phyloP scores from a whole-genome alignment of 1,139 yeast species.

The Taiozyma onychis region DNA sequence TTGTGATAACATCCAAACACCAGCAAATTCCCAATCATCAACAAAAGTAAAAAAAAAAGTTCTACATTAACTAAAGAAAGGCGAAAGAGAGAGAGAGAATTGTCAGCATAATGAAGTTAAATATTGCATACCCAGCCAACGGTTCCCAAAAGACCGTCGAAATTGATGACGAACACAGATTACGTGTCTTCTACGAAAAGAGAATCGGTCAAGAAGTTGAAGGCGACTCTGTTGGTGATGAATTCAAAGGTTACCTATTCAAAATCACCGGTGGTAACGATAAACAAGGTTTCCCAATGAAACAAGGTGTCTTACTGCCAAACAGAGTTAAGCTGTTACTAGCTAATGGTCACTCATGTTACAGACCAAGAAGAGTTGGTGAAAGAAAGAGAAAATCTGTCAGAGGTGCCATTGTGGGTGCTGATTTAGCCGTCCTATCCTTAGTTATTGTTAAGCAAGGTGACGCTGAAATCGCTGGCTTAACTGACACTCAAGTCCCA shows the following conservation, averaged over 20 bases:
- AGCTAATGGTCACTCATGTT: constrained; percentile 94
- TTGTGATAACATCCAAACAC: constrained; percentile 1
- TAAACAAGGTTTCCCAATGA: constrained; percentile 99
- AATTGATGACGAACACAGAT: constrained; percentile 98
- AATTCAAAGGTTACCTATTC: constrained; percentile 99
- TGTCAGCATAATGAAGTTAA: constrained; percentile 51
- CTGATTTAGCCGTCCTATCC: constrained; percentile 94
- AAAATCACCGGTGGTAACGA: constrained; percentile 99
- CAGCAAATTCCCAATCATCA: background rate
- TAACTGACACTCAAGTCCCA: constrained; percentile 91
- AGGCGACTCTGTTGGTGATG: constrained; percentile 97
- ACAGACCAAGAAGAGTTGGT: constrained; percentile 99
- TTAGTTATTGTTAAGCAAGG: constrained; percentile 96
- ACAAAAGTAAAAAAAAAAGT: constrained; percentile 1
- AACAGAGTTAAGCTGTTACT: constrained; percentile 97
- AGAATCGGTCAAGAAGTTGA: constrained; percentile 99
- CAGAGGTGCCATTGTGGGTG: constrained; percentile 98
- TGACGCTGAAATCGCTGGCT: constrained; percentile 91
- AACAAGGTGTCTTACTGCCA: constrained; percentile 99
- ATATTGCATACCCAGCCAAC: constrained; percentile 99
- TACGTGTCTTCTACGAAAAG: constrained; percentile 98
- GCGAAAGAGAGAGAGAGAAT: background rate
- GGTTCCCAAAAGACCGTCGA: constrained; percentile 99
- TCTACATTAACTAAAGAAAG: background rate
- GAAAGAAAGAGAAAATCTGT: constrained; percentile 99